phyloP scores from a whole-genome alignment of 805 yeast species.

The Isabelozyma pseudorhagii region DNA sequence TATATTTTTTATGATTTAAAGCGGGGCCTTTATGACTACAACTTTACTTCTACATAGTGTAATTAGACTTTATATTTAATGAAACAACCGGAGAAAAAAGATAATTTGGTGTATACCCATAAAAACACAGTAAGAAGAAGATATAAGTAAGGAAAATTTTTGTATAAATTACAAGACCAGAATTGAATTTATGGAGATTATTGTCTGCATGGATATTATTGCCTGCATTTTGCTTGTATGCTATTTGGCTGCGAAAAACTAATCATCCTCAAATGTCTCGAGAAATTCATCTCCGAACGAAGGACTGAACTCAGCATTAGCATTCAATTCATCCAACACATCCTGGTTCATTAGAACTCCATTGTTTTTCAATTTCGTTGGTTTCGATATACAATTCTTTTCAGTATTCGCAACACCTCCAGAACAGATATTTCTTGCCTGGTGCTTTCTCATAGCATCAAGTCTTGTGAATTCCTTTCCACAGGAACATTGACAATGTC shows the following conservation, averaged over 20 bases:
- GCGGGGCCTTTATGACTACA: neutral
- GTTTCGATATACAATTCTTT: conserved; percentile 20
- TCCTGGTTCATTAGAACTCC: neutral
- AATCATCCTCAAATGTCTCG: neutral
- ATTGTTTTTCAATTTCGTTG: conserved; percentile 8
- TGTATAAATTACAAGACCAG: neutral
- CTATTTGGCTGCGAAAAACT: neutral
- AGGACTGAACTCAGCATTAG: conserved; percentile 2
- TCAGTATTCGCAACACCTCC: conserved; percentile 53
- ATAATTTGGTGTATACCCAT: neutral
- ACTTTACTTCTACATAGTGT: neutral
- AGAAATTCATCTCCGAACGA: neutral
- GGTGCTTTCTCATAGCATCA: conserved; percentile 83
- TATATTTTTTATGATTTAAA: too few species aligned
- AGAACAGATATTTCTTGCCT: conserved; percentile 73
- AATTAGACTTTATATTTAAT: neutral
- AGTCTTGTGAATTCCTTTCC: conserved; percentile 91
- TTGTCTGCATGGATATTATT: neutral
- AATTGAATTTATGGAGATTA: neutral
- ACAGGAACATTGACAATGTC: conserved; percentile 73
- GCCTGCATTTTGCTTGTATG: neutral
- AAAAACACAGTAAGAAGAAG: neutral
- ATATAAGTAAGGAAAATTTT: too few species aligned
- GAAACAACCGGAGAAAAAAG: neutral
- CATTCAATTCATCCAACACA: conserved; percentile 8